phyloP scores from a whole-genome alignment of 805 yeast species.

The Kodamaea neixiangensis region DNA sequence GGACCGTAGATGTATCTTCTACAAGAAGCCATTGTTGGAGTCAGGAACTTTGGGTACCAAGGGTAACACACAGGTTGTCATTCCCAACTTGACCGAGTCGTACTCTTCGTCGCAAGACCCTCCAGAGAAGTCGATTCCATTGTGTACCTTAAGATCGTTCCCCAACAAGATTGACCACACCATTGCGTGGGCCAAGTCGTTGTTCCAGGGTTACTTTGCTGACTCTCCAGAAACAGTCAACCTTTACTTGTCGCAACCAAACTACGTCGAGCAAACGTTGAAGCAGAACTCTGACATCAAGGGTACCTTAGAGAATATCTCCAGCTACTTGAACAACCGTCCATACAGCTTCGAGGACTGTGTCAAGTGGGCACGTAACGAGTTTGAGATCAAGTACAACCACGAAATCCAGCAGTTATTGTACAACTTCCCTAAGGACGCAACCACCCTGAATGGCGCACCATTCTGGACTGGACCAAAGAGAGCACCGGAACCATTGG shows the following conservation, averaged over 20 bases:
- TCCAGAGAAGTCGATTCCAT: conserved; percentile 95
- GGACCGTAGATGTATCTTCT: conserved; percentile 94
- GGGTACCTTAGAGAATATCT: conserved; percentile 78
- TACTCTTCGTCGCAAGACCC: conserved; percentile 97
- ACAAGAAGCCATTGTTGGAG: conserved; percentile 86
- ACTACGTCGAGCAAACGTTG: conserved; percentile 86
- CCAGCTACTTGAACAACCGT: conserved; percentile 72
- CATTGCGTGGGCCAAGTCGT: conserved; percentile 97
- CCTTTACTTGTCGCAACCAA: conserved; percentile 84
- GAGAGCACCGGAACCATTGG: conserved; percentile 89
- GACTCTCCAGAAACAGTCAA: conserved; percentile 95
- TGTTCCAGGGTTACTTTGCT: conserved; percentile 87
- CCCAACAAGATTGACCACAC: conserved; percentile 99
- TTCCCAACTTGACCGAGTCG: conserved; percentile 92
- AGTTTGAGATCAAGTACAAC: conserved; percentile 82
- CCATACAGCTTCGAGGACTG: conserved; percentile 93
- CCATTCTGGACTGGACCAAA: conserved; percentile 99
- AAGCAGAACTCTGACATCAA: conserved; percentile 92
- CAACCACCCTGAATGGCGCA: conserved; percentile 84
- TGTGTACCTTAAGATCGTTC: conserved; percentile 95
- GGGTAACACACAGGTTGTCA: conserved; percentile 96
- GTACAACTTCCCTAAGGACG: conserved; percentile 93
- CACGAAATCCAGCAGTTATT: conserved; percentile 88
- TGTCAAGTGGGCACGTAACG: conserved; percentile 89
- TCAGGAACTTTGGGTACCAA: conserved; percentile 98